Evolutionary conservation across 768 basidiomycete genomes (phyloP).

Genomic region (Coprinopsis cinerea): DNA sequence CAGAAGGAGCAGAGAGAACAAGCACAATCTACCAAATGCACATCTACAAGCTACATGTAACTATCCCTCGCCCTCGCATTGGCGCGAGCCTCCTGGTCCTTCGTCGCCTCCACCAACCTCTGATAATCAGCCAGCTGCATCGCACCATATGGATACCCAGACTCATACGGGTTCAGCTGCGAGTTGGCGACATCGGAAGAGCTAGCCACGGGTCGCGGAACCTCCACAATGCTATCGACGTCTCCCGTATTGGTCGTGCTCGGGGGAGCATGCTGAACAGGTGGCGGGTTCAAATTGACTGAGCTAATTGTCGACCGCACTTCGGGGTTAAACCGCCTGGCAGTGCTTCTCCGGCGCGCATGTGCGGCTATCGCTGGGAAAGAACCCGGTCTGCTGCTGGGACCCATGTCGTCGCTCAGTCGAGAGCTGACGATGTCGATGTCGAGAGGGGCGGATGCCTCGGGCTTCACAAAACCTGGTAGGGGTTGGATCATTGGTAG

Average conservation of each 20-base stretch:
- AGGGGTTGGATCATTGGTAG: conserved; percentile 5
- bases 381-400: not conserved
- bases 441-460: not conserved
- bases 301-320: not conserved
- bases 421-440: conserved; percentile 4
- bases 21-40: not conserved
- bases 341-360: not conserved
- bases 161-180: not conserved
- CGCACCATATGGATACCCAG: not conserved
- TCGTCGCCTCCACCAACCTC: not conserved
- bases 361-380: not conserved
- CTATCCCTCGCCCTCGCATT: not conserved
- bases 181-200: not conserved
- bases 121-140: not conserved
- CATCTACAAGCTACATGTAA: not conserved
- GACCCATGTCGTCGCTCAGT: not conserved
- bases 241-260: conserved; percentile 1
- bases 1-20: too few species aligned
- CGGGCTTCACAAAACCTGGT: not conserved
- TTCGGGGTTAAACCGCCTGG: not conserved
- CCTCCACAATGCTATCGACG: conserved; percentile 1
- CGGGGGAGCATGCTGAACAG: conserved; percentile 1
- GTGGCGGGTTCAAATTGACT: not conserved
- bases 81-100: not conserved
- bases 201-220: not conserved